Percentiles rank a stretch among this genome's conserved stretches.
These are phyloP conservation scores for Gossypium arboreum DNA, from an alignment of 345 rosid species.

Conservation along the genomic window DNA sequence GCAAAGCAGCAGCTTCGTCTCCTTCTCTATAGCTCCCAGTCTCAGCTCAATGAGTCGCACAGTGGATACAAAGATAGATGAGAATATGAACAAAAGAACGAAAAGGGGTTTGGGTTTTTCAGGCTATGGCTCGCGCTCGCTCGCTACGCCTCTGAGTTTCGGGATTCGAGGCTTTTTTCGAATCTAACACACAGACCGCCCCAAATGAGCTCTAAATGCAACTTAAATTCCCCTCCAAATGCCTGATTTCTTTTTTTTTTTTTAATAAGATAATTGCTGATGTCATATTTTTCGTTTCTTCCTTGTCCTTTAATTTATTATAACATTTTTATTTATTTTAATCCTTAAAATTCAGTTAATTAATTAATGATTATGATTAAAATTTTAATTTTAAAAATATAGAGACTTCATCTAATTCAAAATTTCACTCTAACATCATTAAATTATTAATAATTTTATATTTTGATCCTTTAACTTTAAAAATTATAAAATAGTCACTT, in stretches of 20 bases:
- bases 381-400: no score
- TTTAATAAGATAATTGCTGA: no score
- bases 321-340: no score
- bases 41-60: neutral
- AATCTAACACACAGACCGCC: conserved; percentile 16
- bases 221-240: conserved; percentile 5
- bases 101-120: neutral
- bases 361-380: no score
- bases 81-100: neutral
- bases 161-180: conserved; percentile 12
- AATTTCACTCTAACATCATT: no score
- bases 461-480: no score
- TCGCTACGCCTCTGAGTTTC: neutral
- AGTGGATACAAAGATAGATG: conserved; percentile 11
- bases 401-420: no score
- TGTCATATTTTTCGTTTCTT: neutral
- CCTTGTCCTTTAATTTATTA: neutral
- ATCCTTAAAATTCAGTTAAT: no score
- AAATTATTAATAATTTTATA: no score
- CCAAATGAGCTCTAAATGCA: conserved; percentile 6
- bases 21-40: neutral
- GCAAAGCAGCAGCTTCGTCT: conserved; percentile 5
- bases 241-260: conserved; percentile 2
- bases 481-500: no score
- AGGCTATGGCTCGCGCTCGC: neutral